These are phyloP conservation scores for Apophysomyces variabilis DNA, from an alignment of 371 early-diverging fungal species.

Conservation along the genomic window DNA sequence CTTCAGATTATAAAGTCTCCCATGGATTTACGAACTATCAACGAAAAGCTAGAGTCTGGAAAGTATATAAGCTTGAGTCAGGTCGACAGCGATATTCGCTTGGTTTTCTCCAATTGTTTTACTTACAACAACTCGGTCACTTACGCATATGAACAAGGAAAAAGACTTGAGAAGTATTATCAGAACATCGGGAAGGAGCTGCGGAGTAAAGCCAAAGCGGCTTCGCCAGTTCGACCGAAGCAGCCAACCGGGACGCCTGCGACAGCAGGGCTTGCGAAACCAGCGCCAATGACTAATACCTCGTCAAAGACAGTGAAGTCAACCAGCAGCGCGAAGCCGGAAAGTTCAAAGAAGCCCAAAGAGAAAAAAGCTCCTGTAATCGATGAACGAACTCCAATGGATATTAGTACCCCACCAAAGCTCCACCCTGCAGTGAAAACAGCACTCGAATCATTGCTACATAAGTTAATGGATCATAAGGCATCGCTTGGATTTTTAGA, in stretches of 20 bases:
- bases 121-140: slow-evolving; percentile 86
- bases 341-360: neutral
- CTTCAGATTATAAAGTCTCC: slow-evolving; percentile 84
- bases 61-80: slow-evolving; percentile 51
- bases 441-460: slow-evolving; percentile 36
- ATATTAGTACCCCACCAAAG: slow-evolving; percentile 12
- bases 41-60: slow-evolving; percentile 71
- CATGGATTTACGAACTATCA: slow-evolving; percentile 96
- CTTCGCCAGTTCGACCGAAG: slow-evolving; percentile 1
- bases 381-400: neutral
- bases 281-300: neutral
- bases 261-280: neutral
- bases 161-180: slow-evolving; percentile 64
- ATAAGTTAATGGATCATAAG: slow-evolving; percentile 45
- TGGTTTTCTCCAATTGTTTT: slow-evolving; percentile 88
- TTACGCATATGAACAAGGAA: slow-evolving; percentile 80
- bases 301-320: neutral
- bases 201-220: slow-evolving; percentile 21
- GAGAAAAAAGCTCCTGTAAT: neutral
- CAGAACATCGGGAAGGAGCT: slow-evolving; percentile 63
- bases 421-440: slow-evolving; percentile 27
- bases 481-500: slow-evolving; percentile 51
- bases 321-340: neutral
- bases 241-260: neutral
- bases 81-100: slow-evolving; percentile 63